A percentile compares a stretch with the other conserved stretches of the same genome.
These are phyloP conservation scores for Collybiopsis confluens DNA, from an alignment of 768 basidiomycete species.

Conservation along the genomic window DNA sequence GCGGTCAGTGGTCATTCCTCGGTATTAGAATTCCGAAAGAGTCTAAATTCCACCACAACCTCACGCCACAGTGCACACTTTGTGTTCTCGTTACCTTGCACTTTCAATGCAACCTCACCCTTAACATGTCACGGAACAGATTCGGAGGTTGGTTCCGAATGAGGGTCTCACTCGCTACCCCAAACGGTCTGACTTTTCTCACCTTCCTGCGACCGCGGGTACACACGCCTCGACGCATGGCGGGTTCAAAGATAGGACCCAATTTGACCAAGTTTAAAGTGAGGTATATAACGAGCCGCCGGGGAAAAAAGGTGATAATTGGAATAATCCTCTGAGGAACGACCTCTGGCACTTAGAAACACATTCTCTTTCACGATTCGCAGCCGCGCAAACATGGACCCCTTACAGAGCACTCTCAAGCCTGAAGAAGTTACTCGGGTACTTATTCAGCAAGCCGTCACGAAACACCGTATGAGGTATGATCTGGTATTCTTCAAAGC, in stretches of 20 bases:
- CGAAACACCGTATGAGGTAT: slow-evolving; percentile 1
- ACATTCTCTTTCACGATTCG: neutral
- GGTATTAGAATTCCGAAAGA: no score
- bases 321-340: no score
- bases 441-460: neutral
- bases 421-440: neutral
- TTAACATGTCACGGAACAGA: no score
- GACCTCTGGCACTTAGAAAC: no score
- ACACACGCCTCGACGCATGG: neutral
- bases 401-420: slow-evolving; percentile 11
- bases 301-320: neutral
- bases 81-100: no score
- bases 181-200: neutral
- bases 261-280: neutral
- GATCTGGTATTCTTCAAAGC: slow-evolving; percentile 5
- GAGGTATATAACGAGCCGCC: neutral
- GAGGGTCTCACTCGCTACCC: no score
- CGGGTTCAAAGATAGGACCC: neutral
- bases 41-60: no score
- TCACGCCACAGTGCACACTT: no score
- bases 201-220: neutral
- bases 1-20: no score
- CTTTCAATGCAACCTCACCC: no score
- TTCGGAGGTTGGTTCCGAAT: no score
- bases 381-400: neutral